Conservation (phyloP, 352 stramenopile species). For the Phytophthora chlamydospora region DNA sequence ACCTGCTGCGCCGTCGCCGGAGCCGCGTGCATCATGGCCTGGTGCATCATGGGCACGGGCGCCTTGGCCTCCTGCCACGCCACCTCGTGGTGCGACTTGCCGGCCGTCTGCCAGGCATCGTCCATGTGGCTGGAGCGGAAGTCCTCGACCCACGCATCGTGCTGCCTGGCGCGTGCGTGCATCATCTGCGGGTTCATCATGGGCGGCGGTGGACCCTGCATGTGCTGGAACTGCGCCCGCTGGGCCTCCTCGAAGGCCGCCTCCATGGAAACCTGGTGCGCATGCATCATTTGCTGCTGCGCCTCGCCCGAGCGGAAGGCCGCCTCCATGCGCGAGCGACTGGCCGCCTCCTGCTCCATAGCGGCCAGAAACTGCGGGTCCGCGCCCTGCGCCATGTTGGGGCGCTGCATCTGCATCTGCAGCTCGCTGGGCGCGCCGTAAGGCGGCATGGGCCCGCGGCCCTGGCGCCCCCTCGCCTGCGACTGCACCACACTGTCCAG, state of each 20-base stretch:
- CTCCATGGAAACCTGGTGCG: conserved; percentile 70
- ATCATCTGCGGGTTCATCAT: conserved; percentile 41
- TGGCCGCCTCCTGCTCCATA: conserved; percentile 72
- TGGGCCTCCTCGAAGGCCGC: conserved; percentile 60
- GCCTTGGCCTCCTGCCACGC: conserved; percentile 68
- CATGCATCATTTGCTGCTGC: conserved; percentile 47
- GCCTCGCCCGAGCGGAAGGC: conserved; percentile 56
- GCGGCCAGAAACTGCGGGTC: conserved; percentile 64
- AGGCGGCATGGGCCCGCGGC: conserved; percentile 38
- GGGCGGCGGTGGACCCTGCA: conserved; percentile 33
- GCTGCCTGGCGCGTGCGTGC: conserved; percentile 35
- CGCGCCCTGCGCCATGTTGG: conserved; percentile 54
- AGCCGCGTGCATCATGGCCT: conserved; percentile 34
- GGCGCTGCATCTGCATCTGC: conserved; percentile 79
- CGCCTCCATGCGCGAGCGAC: conserved; percentile 69
- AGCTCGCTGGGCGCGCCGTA: conserved; percentile 49
- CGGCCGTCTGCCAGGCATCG: conserved; percentile 62
- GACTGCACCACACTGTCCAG: conserved; percentile 81
- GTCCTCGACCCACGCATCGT: conserved; percentile 73
- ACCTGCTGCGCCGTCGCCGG: conserved; percentile 23
- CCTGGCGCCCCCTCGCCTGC: conserved; percentile 44
- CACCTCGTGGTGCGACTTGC: conserved; percentile 66
- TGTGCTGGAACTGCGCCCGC: conserved; percentile 56
- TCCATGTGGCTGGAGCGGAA: conserved; percentile 69
- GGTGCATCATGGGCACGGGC: conserved; percentile 46